Conservation (phyloP, 108 stramenopile species). For the Pseudonitzschia multistriata region DNA sequence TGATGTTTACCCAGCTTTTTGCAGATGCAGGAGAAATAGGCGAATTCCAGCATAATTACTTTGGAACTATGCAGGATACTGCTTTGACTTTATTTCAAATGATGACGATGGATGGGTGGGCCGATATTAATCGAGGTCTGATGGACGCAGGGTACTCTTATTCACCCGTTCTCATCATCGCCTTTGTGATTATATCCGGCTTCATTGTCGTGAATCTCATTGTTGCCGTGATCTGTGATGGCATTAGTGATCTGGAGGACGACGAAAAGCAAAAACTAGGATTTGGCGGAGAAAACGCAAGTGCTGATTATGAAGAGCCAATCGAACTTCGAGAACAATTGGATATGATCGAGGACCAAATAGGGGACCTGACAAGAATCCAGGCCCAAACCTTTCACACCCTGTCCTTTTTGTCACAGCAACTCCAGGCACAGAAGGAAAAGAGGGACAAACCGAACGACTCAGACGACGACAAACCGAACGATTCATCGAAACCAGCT, state of each 20-base stretch:
- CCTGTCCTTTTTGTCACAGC: conserved; percentile 32
- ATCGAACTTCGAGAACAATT: conserved; percentile 33
- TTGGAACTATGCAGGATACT: conserved; percentile 45
- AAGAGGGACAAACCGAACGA: conserved; percentile 2
- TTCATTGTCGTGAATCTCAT: conserved; percentile 78
- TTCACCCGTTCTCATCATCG: conserved; percentile 25
- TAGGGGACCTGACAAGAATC: conserved; percentile 38
- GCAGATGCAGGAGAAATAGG: conserved; percentile 34
- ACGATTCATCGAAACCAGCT: neutral
- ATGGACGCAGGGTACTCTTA: conserved; percentile 15
- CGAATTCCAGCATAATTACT: conserved; percentile 43
- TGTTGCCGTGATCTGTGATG: conserved; percentile 83
- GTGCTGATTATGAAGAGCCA: conserved; percentile 9
- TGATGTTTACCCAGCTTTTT: conserved; percentile 69
- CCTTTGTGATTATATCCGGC: conserved; percentile 68
- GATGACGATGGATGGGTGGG: conserved; percentile 66
- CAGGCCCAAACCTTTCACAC: conserved; percentile 45
- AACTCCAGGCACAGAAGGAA: conserved; percentile 35
- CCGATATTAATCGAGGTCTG: conserved; percentile 41
- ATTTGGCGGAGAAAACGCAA: conserved; percentile 23
- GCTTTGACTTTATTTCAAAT: conserved; percentile 60
- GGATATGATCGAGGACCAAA: conserved; percentile 30
- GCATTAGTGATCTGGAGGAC: conserved; percentile 50
- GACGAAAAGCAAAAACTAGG: conserved; percentile 51
- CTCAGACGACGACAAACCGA: neutral